Conservation (phyloP, 768 basidiomycete genomes). For the Auricularia sp. region DNA sequence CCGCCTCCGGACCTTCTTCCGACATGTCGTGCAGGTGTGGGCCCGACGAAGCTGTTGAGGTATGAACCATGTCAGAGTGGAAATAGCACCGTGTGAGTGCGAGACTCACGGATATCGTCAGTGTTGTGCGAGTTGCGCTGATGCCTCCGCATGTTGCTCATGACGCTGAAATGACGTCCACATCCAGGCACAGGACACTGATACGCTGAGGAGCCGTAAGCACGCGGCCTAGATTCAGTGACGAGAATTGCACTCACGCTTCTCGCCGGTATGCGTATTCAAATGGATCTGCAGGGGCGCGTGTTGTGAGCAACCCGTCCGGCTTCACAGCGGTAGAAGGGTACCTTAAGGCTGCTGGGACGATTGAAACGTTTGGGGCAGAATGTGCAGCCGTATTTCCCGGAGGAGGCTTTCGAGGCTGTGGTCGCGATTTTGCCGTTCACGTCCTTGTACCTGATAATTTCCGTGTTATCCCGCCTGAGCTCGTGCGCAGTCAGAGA, state of each 20-base stretch:
- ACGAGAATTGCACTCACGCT: constrained; percentile 42
- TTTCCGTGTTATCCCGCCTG: not conserved
- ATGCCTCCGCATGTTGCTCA: constrained; percentile 84
- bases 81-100: not conserved
- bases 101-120: not conserved
- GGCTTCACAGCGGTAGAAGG: not conserved
- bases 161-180: constrained; percentile 73
- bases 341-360: constrained; percentile 72
- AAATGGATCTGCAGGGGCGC: constrained; percentile 51
- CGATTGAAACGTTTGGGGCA: constrained; percentile 76
- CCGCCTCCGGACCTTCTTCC: not conserved
- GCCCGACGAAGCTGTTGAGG: not conserved
- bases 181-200: constrained; percentile 64
- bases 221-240: constrained; percentile 3
- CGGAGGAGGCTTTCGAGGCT: not conserved
- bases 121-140: constrained; percentile 36
- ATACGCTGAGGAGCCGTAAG: constrained; percentile 42
- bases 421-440: not conserved
- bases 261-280: constrained; percentile 78
- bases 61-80: not conserved
- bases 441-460: not conserved
- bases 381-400: constrained; percentile 52
- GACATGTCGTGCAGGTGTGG: not conserved
- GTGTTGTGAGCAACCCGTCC: constrained; percentile 2
- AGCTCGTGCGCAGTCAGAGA: not conserved